Evolutionary conservation across 1,139 yeast species (phyloP), one percentile per base, ranked within the genome.

Genomic region (Pichia sp.): DNA sequence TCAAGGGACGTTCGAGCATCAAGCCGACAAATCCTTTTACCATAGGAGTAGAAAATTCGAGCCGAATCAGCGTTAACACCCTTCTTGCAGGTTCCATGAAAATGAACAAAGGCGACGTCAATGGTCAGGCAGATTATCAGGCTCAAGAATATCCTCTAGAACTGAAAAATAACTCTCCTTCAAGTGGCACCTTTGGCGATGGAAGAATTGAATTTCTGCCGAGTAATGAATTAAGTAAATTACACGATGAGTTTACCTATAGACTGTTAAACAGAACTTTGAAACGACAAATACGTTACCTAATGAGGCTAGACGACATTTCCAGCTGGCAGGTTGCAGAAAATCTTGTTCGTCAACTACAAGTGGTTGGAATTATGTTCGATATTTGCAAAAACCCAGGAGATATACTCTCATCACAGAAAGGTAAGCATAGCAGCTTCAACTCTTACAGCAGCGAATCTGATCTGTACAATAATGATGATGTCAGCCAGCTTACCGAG

Each of bases 361-460:
- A 79, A 73, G 79, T 80, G 58, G 83, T 81, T 41, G 85, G 85
- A 1, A 81, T 81, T 23, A 70, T 83, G 61, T 81, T 81, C 66
- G 85, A 81, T 65, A 75, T 80, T 31, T 80, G 84, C 61, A 72
- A 67, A 52, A 72, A 76, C 54, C 69, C 77, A 2, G 70, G 69
- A n/a, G 74, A 74, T 57, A 66, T 78, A 51, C 65, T 71, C 65
- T 67, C 68, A n/a, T 67, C 76, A 6, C 47, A 46, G 7, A 34
- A 36, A 4, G 40, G 23, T 8, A 36, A 31, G 7, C 34, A 19
- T n/a, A 29, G 19, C 23, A 45, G 31, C 38, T 29, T 16, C n/a
- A 45, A n/a, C 16, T 45, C 26, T 29, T 8, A 5, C 15, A 45
- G 19, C 11, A 11, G 16, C 31, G 29, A 31, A 6, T 13, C 38